Conservation (phyloP, 1,284 basidiomycete species). For the Fistulinella cinereoalba region DNA sequence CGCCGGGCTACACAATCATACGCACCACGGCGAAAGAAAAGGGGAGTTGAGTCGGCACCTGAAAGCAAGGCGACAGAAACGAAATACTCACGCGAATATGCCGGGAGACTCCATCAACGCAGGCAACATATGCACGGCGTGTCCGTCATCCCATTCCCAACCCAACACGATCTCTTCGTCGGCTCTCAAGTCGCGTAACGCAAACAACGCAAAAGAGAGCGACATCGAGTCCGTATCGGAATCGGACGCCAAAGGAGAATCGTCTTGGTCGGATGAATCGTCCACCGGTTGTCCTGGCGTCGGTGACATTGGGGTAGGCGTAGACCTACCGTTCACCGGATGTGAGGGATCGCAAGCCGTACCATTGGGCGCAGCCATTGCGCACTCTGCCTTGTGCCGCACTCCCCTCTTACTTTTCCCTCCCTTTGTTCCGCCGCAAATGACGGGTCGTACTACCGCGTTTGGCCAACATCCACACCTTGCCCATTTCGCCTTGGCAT, state of each 20-base stretch:
- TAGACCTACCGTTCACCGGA: constrained; percentile 11
- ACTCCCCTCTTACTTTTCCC: constrained; percentile 12
- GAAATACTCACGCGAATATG: constrained; percentile 50
- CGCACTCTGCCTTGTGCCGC: constrained; percentile 22
- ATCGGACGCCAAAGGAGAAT: constrained; percentile 36
- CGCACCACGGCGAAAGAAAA: background rate
- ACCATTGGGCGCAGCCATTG: constrained; percentile 4
- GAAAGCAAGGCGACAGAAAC: constrained; percentile 1
- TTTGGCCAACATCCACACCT: constrained; percentile 89
- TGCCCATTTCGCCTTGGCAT: constrained; percentile 65
- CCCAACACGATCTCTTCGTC: constrained; percentile 88
- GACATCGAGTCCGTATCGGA: constrained; percentile 39
- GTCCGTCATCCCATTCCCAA: constrained; percentile 97
- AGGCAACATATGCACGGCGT: constrained; percentile 81
- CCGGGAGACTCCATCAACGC: constrained; percentile 60
- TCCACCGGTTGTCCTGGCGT: constrained; percentile 11
- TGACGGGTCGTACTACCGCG: constrained; percentile 77
- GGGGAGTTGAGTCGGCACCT: constrained; percentile 4
- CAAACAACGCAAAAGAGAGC: constrained; percentile 83
- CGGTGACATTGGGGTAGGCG: constrained; percentile 9
- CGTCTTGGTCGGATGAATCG: constrained; percentile 21
- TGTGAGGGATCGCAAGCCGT: constrained; percentile 1
- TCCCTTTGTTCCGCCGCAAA: constrained; percentile 44
- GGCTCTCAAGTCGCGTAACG: constrained; percentile 70
- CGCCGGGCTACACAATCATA: constrained; percentile 39